Conservation (phyloP, 768 basidiomycete genomes). For the Chlorophyllum brunneum region DNA sequence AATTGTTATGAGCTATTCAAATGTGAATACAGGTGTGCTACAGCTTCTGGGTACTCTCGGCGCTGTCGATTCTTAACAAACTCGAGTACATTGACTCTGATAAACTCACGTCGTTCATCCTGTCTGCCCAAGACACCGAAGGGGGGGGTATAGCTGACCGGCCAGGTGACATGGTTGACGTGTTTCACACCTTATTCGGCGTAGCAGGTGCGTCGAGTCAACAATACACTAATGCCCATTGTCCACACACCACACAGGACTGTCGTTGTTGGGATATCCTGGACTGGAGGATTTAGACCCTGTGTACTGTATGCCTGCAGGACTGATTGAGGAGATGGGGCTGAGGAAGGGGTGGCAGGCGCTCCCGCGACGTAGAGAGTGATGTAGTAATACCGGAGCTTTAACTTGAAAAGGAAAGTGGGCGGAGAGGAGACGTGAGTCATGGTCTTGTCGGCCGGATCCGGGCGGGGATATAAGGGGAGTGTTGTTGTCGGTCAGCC, state of each 20-base stretch:
- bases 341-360: constrained; percentile 66
- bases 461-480: neutral
- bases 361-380: constrained; percentile 31
- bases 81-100: constrained; percentile 84
- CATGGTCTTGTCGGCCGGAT: neutral
- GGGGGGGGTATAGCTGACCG: constrained; percentile 92
- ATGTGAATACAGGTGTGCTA: constrained; percentile 81
- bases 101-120: constrained; percentile 76
- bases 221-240: no score
- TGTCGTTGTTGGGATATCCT: constrained; percentile 86
- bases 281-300: constrained; percentile 86
- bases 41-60: constrained; percentile 93
- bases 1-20: neutral
- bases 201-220: constrained; percentile 57
- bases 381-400: neutral
- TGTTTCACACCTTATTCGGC: constrained; percentile 96
- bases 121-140: constrained; percentile 87
- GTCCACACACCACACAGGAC: constrained; percentile 52
- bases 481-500: neutral
- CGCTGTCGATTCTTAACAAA: constrained; percentile 79
- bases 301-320: constrained; percentile 92
- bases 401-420: neutral
- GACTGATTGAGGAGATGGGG: constrained; percentile 64
- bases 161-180: constrained; percentile 90
- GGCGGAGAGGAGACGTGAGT: neutral